Percentiles rank a stretch among this genome's conserved stretches.
Conservation (phyloP, 108 stramenopile genomes). For the Cyclotella distinguenda region DNA sequence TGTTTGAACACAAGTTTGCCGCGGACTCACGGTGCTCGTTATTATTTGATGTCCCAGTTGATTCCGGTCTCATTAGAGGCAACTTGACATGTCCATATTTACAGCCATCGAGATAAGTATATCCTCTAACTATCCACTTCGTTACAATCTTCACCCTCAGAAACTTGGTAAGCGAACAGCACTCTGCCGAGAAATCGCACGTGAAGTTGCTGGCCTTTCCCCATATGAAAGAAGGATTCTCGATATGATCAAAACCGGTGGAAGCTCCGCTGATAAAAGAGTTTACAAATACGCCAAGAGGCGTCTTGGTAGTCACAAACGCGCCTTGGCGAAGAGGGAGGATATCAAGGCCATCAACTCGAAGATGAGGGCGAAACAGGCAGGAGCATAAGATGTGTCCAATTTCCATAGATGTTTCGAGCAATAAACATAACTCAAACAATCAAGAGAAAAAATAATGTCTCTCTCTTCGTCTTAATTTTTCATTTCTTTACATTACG, state of each 20-base stretch:
- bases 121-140: not conserved
- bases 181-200: slow-evolving; percentile 89
- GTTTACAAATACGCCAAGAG: slow-evolving; percentile 99
- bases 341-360: slow-evolving; percentile 95
- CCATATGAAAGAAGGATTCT: slow-evolving; percentile 99
- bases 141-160: slow-evolving; percentile 43
- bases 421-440: not conserved
- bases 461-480: too few species aligned
- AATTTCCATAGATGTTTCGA: not conserved
- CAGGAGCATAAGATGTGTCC: slow-evolving; percentile 48
- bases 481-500: too few species aligned
- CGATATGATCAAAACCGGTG: slow-evolving; percentile 99
- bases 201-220: slow-evolving; percentile 96
- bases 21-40: too few species aligned
- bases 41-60: too few species aligned
- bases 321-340: slow-evolving; percentile 97
- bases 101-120: too few species aligned
- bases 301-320: slow-evolving; percentile 97
- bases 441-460: too few species aligned
- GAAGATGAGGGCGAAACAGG: slow-evolving; percentile 83
- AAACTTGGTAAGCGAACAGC: slow-evolving; percentile 72
- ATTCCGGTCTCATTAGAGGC: not conserved
- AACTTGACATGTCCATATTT: too few species aligned
- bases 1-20: too few species aligned
- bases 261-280: slow-evolving; percentile 96